A percentile compares a stretch with the other conserved stretches of the same genome.
Conservation (phyloP, 352 stramenopile species). For the Globisporangium rhizosaccharum region DNA sequence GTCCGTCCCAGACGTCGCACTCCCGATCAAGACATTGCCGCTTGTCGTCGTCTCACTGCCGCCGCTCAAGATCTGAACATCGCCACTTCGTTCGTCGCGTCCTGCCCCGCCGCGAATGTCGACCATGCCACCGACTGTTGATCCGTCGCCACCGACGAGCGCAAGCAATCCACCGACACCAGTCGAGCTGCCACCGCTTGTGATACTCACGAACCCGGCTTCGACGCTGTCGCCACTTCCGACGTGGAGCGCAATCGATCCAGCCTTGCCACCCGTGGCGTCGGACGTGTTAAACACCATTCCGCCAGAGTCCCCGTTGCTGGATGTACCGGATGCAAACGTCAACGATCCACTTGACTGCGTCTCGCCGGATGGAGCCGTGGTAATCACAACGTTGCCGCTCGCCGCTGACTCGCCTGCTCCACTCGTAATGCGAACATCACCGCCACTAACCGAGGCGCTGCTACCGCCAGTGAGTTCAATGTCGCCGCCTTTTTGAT, state of each 20-base stretch:
- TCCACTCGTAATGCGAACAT: constrained; percentile 11
- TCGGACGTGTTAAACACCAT: constrained; percentile 4
- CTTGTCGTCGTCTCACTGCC: constrained; percentile 10
- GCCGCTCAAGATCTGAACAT: constrained; percentile 16
- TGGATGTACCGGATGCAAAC: constrained; percentile 1
- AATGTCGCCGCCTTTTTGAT: constrained; percentile 15
- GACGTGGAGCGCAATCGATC: constrained; percentile 7
- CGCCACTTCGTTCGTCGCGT: constrained; percentile 1
- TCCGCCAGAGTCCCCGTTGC: constrained; percentile 5
- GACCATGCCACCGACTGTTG: constrained; percentile 8
- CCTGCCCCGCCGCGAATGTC: constrained; percentile 7
- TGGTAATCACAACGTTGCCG: constrained; percentile 8
- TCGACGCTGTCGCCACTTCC: background rate
- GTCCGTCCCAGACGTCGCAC: constrained; percentile 5
- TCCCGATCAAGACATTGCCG: constrained; percentile 12
- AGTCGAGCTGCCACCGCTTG: background rate
- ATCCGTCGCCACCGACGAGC: constrained; percentile 7
- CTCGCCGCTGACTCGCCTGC: background rate
- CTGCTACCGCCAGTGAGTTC: constrained; percentile 17
- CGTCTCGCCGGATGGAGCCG: background rate
- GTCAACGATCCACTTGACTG: constrained; percentile 7
- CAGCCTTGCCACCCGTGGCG: constrained; percentile 3
- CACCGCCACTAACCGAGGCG: constrained; percentile 4
- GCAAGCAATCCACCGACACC: constrained; percentile 8
- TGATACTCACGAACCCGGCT: background rate